phyloP scores from a whole-genome alignment of 768 basidiomycete species.

The Termitomyces sp. region DNA sequence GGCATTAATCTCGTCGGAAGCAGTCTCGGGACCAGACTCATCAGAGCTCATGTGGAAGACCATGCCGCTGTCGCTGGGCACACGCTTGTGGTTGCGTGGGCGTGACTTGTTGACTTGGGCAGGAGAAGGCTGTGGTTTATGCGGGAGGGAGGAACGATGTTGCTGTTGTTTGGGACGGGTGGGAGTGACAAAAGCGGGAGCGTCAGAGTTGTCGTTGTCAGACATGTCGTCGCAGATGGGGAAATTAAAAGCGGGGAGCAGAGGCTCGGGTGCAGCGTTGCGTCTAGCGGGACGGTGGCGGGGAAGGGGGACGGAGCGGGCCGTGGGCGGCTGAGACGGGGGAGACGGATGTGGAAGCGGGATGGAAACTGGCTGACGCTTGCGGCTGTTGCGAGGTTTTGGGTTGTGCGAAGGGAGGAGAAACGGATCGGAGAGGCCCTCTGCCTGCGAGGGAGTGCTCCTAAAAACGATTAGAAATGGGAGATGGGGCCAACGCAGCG shows the following conservation, averaged over 20 bases:
- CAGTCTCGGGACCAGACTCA: constrained; percentile 27
- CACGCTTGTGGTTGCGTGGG: constrained; percentile 43
- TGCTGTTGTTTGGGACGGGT: constrained; percentile 32
- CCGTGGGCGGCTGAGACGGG: constrained; percentile 26
- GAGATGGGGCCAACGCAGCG: too few species aligned
- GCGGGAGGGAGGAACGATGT: constrained; percentile 43
- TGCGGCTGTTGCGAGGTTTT: background rate
- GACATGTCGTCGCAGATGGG: constrained; percentile 65
- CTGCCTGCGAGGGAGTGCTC: constrained; percentile 57
- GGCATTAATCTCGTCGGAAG: constrained; percentile 36
- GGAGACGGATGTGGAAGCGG: background rate
- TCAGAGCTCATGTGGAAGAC: constrained; percentile 75
- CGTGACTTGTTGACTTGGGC: constrained; percentile 1
- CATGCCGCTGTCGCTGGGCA: constrained; percentile 57
- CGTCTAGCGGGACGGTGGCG: constrained; percentile 24
- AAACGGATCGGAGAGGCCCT: constrained; percentile 36
- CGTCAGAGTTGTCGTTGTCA: constrained; percentile 25
- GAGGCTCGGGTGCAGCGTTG: constrained; percentile 10
- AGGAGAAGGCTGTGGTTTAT: constrained; percentile 34
- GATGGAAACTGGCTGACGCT: constrained; percentile 12
- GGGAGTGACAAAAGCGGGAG: constrained; percentile 32
- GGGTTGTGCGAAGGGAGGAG: constrained; percentile 5
- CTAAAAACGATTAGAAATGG: background rate
- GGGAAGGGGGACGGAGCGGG: constrained; percentile 45
- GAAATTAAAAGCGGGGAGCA: constrained; percentile 32